Evolutionary conservation across 1,284 basidiomycete species (phyloP).

Genomic region (Ustilago tritici): DNA sequence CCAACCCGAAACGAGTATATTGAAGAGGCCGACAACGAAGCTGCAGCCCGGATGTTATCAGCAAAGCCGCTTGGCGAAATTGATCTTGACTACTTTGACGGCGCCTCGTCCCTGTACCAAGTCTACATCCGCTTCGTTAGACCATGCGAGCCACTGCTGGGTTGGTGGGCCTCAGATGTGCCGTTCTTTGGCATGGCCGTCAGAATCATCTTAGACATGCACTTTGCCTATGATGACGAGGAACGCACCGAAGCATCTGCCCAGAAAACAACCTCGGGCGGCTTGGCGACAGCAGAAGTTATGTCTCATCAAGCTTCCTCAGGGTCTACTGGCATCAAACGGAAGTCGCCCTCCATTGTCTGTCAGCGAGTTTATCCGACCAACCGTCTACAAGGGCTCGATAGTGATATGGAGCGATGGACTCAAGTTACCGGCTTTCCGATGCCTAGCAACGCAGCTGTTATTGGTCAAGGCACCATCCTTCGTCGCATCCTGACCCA

Average conservation of each 20-base stretch:
- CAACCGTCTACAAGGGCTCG: slow-evolving; percentile 48
- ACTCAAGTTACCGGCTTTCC: slow-evolving; percentile 39
- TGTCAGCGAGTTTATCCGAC: slow-evolving; percentile 45
- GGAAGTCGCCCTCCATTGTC: slow-evolving; percentile 30
- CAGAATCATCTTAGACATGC: slow-evolving; percentile 37
- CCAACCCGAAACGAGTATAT: slow-evolving; percentile 18
- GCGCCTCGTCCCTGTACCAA: slow-evolving; percentile 35
- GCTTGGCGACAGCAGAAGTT: background rate
- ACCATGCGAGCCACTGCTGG: slow-evolving; percentile 31
- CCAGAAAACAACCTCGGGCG: background rate
- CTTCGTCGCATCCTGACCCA: slow-evolving; percentile 35
- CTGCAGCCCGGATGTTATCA: background rate
- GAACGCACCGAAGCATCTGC: background rate
- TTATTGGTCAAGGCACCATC: slow-evolving; percentile 45
- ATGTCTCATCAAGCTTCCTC: background rate
- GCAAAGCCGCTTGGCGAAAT: background rate
- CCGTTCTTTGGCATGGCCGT: slow-evolving; percentile 50
- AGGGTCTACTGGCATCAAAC: background rate
- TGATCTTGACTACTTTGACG: slow-evolving; percentile 18
- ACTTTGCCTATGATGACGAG: slow-evolving; percentile 15
- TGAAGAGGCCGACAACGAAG: background rate
- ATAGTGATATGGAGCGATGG: slow-evolving; percentile 42
- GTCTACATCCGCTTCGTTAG: slow-evolving; percentile 41
- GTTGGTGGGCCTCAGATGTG: slow-evolving; percentile 53
- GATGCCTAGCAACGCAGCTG: slow-evolving; percentile 36